Evolutionary conservation across 2,329 filamentous ascomycete species (phyloP).

Genomic region (Diplocarpon rosae): DNA sequence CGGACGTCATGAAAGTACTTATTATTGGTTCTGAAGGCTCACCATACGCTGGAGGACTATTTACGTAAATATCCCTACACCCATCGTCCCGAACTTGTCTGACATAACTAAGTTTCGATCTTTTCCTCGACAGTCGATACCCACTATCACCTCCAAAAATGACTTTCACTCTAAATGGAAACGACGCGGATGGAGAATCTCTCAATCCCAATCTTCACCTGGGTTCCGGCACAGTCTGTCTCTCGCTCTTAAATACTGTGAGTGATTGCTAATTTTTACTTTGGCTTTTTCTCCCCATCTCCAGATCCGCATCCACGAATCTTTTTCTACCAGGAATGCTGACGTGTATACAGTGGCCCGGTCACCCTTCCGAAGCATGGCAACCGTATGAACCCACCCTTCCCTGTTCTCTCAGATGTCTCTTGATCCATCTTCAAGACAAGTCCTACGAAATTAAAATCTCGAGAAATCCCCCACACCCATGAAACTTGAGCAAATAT

Average conservation of each 20-base stretch:
- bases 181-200: constrained; percentile 12
- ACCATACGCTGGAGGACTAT: constrained; percentile 19
- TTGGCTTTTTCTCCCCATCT: too few species aligned
- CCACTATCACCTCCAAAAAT: constrained; percentile 16
- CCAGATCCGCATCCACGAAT: too few species aligned
- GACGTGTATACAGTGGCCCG: not conserved
- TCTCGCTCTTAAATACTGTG: constrained; percentile 12
- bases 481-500: too few species aligned
- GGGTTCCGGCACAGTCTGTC: constrained; percentile 11
- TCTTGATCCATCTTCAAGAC: too few species aligned
- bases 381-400: constrained; percentile 1
- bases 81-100: not conserved
- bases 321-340: not conserved
- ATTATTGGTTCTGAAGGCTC: constrained; percentile 17
- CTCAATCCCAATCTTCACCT: constrained; percentile 21
- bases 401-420: constrained; percentile 4
- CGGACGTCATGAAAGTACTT: constrained; percentile 19
- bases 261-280: not conserved
- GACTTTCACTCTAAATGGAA: constrained; percentile 13
- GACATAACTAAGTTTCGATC: constrained; percentile 12
- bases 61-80: constrained; percentile 11
- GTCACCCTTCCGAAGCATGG: constrained; percentile 10
- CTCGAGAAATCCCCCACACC: too few species aligned
- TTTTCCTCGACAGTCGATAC: constrained; percentile 16
- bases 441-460: too few species aligned